A percentile compares a stretch with the other conserved stretches of the same genome.
phyloP scores from a whole-genome alignment of 306 rosid genomes.

The Lablab purpureus region DNA sequence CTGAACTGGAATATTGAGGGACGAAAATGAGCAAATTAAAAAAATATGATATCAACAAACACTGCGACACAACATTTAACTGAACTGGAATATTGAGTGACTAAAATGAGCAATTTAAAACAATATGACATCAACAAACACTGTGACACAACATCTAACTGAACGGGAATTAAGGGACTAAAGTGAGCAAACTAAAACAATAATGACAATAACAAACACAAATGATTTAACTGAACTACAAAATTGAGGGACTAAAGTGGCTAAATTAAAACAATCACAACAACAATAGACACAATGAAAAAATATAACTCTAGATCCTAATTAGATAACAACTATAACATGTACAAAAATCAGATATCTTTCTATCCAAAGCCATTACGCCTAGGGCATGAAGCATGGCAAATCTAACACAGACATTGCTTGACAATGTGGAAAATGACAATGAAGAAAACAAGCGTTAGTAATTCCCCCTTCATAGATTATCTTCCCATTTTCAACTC shows the following conservation, averaged over 20 bases:
- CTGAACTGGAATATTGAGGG: too few relatives aligned
- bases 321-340: background rate
- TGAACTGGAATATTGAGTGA: too few relatives aligned
- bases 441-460: background rate
- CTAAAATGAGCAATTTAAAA: too few relatives aligned
- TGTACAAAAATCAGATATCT: background rate
- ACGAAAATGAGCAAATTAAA: too few relatives aligned
- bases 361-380: background rate
- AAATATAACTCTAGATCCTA: background rate
- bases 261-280: background rate
- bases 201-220: too few relatives aligned
- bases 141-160: too few relatives aligned
- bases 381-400: conserved; percentile 1
- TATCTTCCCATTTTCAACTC: conserved; percentile 19
- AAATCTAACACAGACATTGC: background rate
- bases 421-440: conserved; percentile 14
- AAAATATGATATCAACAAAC: too few relatives aligned
- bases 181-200: too few relatives aligned
- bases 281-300: background rate
- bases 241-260: background rate
- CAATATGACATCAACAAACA: too few relatives aligned
- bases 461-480: conserved; percentile 3
- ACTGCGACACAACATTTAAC: too few relatives aligned
- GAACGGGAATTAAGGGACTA: too few relatives aligned
- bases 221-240: background rate